These are phyloP conservation scores for Coriaria nepalensis DNA, from an alignment of 306 rosid genomes.

Conservation along the genomic window DNA sequence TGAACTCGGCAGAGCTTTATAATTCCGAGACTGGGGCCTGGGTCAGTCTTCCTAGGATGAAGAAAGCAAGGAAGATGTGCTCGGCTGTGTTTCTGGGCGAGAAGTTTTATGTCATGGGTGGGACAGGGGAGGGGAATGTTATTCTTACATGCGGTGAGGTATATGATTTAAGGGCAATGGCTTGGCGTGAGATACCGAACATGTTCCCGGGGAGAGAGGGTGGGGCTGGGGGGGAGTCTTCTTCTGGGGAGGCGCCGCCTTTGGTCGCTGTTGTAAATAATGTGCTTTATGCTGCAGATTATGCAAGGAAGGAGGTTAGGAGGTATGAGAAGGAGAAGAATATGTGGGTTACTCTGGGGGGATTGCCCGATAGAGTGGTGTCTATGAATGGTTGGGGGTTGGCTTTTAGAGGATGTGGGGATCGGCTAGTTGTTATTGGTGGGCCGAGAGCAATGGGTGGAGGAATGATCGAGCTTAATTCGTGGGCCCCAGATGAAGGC, in stretches of 20 bases:
- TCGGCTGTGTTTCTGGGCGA: slow-evolving; percentile 52
- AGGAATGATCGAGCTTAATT: slow-evolving; percentile 13
- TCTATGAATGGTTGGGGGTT: slow-evolving; percentile 17
- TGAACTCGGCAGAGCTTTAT: slow-evolving; percentile 58
- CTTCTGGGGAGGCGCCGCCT: slow-evolving; percentile 58
- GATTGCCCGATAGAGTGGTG: slow-evolving; percentile 15
- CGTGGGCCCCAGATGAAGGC: slow-evolving; percentile 14
- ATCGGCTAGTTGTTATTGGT: slow-evolving; percentile 13
- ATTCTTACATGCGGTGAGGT: slow-evolving; percentile 54
- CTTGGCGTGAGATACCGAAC: slow-evolving; percentile 53
- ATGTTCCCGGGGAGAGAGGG: slow-evolving; percentile 41
- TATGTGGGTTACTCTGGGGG: slow-evolving; percentile 19
- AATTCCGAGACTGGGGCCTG: slow-evolving; percentile 50
- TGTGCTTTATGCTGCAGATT: slow-evolving; percentile 56
- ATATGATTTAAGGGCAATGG: slow-evolving; percentile 32
- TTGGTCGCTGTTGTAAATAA: slow-evolving; percentile 70
- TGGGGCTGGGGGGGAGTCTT: slow-evolving; percentile 15
- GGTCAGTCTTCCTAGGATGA: slow-evolving; percentile 55
- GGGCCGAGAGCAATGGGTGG: slow-evolving; percentile 15
- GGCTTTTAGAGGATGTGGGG: slow-evolving; percentile 15
- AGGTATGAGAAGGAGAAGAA: slow-evolving; percentile 32
- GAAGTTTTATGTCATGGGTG: slow-evolving; percentile 64
- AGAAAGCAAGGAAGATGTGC: slow-evolving; percentile 48
- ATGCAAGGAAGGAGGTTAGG: slow-evolving; percentile 26
- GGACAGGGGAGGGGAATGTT: slow-evolving; percentile 26